These are phyloP conservation scores for Calonectria pseudoreteaudii DNA, from an alignment of 2,329 filamentous ascomycete genomes.

Conservation along the genomic window DNA sequence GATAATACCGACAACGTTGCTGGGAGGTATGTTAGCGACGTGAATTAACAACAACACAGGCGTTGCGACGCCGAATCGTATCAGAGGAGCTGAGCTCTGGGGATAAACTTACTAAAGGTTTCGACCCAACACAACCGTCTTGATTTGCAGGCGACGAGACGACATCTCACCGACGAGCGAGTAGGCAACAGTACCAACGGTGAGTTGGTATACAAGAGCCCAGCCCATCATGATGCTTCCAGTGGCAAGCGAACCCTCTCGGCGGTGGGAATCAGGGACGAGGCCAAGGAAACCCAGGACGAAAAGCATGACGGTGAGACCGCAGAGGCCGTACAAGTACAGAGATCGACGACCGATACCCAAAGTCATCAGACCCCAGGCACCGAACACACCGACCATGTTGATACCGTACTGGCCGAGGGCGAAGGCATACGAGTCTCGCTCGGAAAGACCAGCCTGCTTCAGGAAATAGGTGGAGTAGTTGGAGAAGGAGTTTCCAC, in stretches of 20 bases:
- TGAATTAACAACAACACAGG: neutral
- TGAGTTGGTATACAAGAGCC: conserved; percentile 86
- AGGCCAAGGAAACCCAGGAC: conserved; percentile 87
- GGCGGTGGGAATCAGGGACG: conserved; percentile 69
- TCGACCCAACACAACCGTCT: conserved; percentile 88
- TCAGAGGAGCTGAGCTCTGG: neutral
- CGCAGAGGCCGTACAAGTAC: conserved; percentile 80
- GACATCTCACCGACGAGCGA: conserved; percentile 89
- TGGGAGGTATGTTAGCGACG: conserved; percentile 44
- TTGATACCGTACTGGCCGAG: conserved; percentile 77
- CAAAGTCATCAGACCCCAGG: conserved; percentile 82
- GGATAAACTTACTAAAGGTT: conserved; percentile 71
- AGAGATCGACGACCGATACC: conserved; percentile 81
- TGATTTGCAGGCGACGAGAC: conserved; percentile 86
- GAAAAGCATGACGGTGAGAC: conserved; percentile 81
- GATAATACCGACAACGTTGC: conserved; percentile 85
- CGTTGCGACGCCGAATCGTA: neutral
- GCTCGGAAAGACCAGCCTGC: conserved; percentile 66
- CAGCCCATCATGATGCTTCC: conserved; percentile 88
- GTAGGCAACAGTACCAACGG: conserved; percentile 90
- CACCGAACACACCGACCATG: conserved; percentile 83
- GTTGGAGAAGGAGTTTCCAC: conserved; percentile 73
- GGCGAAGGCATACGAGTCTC: conserved; percentile 68
- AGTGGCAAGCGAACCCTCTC: conserved; percentile 77
- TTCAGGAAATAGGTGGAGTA: conserved; percentile 74